Conservation (phyloP, 192 early-diverging fungal species). For the Backusella liffmaniae region DNA sequence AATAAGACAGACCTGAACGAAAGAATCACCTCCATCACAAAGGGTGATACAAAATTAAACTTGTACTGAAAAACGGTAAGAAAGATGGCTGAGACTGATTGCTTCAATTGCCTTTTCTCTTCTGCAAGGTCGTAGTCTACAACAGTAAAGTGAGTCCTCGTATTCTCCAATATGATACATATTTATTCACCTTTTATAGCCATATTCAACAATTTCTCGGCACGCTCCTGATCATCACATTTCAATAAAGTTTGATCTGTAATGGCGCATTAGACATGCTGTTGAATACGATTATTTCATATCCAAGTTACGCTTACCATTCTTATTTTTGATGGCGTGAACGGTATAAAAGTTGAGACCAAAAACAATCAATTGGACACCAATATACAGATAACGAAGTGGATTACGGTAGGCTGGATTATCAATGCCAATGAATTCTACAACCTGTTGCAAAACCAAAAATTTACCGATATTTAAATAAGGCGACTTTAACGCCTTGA, state of each 20-base stretch:
- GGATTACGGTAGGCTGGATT: constrained; percentile 44
- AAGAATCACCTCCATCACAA: too few relatives aligned
- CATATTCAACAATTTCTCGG: constrained; percentile 34
- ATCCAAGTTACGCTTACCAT: constrained; percentile 48
- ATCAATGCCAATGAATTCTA: constrained; percentile 65
- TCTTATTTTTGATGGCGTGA: constrained; percentile 59
- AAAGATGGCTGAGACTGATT: constrained; percentile 29
- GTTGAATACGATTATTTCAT: background rate
- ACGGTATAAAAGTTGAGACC: constrained; percentile 40
- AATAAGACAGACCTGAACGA: too few relatives aligned
- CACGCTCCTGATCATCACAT: constrained; percentile 51
- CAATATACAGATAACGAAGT: constrained; percentile 56
- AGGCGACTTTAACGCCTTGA: constrained; percentile 19
- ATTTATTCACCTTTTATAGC: constrained; percentile 18
- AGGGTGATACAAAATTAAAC: too few relatives aligned
- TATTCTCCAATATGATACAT: too few relatives aligned
- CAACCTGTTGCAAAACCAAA: constrained; percentile 61
- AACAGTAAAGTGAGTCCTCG: constrained; percentile 18
- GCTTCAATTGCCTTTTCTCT: constrained; percentile 65
- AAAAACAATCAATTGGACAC: constrained; percentile 56
- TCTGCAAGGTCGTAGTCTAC: constrained; percentile 77
- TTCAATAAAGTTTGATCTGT: constrained; percentile 75
- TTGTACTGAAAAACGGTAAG: too few relatives aligned
- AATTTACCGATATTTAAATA: constrained; percentile 46
- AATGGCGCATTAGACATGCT: background rate